phyloP scores from a whole-genome alignment of 148 eudicot species.

The Rhododendron henanense region DNA sequence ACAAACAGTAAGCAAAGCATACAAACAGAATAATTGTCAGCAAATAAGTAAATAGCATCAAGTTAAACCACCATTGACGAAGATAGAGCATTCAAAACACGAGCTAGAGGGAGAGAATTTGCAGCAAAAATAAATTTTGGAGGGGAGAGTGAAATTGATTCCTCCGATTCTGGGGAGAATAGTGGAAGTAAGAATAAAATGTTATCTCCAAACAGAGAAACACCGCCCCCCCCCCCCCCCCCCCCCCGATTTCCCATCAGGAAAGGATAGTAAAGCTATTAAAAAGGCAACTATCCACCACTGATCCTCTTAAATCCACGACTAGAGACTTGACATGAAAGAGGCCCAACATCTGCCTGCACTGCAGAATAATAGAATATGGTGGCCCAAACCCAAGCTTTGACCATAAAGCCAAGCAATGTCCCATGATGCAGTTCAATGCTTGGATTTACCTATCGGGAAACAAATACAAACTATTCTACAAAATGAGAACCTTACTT shows the following conservation, averaged over 20 bases:
- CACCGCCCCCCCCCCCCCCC: not conserved
- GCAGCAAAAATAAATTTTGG: not conserved
- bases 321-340: not conserved
- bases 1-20: slow-evolving; percentile 17
- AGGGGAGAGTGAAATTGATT: not conserved
- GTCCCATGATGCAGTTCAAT: not conserved
- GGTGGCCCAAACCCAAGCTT: not conserved
- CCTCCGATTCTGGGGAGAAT: not conserved
- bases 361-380: not conserved
- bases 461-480: not conserved
- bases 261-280: not conserved
- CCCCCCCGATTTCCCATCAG: not conserved
- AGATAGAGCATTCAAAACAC: not conserved
- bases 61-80: not conserved
- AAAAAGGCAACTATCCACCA: not conserved
- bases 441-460: not conserved
- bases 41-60: not conserved
- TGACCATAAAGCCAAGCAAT: not conserved
- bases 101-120: not conserved
- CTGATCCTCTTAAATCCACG: not conserved
- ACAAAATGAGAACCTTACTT: not conserved
- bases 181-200: not conserved
- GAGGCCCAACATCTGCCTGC: not conserved
- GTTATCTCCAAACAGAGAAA: not conserved
- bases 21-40: not conserved